Base-by-base conservation (phyloP, 2,329 filamentous ascomycete species). In the Fonsecaea pugnacius region DNA sequence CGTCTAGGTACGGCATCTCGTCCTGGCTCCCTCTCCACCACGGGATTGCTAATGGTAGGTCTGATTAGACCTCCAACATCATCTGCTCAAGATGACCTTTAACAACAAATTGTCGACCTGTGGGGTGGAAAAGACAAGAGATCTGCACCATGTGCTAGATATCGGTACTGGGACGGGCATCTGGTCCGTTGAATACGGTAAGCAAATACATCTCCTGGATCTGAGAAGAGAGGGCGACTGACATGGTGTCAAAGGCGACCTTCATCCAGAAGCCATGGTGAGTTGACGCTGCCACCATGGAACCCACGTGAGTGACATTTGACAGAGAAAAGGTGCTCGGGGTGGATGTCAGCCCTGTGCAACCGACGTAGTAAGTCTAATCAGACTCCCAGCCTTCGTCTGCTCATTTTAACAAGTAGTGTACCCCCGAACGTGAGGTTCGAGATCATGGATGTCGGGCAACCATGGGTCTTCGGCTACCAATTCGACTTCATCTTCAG, bases 401-500 rank as follows among this genome's bases (percentile, higher is more conserved):
- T 27, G 35, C 32, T 56, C 36, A 59, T 14, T 48, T 48, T 35
- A 14, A 48, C 30, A 24, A 10, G 27, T 21, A 65, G 63, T 33
- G 73, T 86, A 9, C 84, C 84, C 5, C 81, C 84, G 3, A 86
- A 87, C 65, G 78, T 85, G n/a, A 77, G 77, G 30, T 86, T 85
- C 67, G 76, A 84, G 70, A 78, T 87, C 9, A 85, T 87, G 62
- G 85, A 87, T 65, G 78, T 83, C 18, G 84, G 87, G 72, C 80
- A 80, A 62, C 77, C 78, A 2, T 87, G 85, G 85, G 71, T 84
- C n/a, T 80, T 85, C 66, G 67, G 72, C 2, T 80, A 85, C 65
- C 79, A 83, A 59, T 88, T 87, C 60, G 85, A 88, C 71, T 86
- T 86, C 64, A 81, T 88, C 46, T 85, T 88, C 71, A 80, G 83